Evolutionary conservation across 1,284 basidiomycete genomes (phyloP), one percentile per base, ranked within the genome.

Genomic region (Fistulina hepatica): DNA sequence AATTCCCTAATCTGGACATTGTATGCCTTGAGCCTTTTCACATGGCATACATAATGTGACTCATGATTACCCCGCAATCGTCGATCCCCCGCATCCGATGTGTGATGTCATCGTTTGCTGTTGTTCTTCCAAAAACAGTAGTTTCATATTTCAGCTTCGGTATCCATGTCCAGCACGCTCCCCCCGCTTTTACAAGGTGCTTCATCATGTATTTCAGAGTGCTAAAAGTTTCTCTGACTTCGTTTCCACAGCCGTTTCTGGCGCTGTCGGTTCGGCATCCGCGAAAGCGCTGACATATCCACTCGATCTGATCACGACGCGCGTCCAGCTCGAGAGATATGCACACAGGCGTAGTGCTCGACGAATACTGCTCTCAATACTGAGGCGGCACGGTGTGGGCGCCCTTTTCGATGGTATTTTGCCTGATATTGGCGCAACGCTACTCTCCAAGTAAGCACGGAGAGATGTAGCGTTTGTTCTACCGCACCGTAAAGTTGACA

Each of bases 401-500:
- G 66, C 65, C 0, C 48, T 74, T 4, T 75, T 72, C 43, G 65
- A 67, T 44, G 71, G 71, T 2, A 46, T 74, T 1, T 52, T 48
- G 16, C 58, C 69, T 1, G 73, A 76, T 50, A 67, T 69, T 2
- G 61, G 59, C 21, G 70, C 71, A 9, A 74, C 69, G 0, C 36
- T 73, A 2, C 39, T 74, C 3, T 73, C 72, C 6, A 74, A 65
- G 72, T 74, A 41, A 40, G 65, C n/a, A n/a, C n/a, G n/a, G n/a
- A n/a, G n/a, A n/a, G n/a, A n/a, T 45, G 6, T 10, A 41, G n/a
- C 16, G 24, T 19, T 17, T 15, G 17, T 17, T 32, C 7, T 24
- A 10, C 21, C 22, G 23, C 21, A 7, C 25, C 17, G 39, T 32
- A 34, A 35, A 31, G 19, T 31, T 17, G 21, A n/a, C 21, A 17